These are phyloP conservation scores for Pichia cephalocereana DNA, from an alignment of 805 yeast species.

Conservation along the genomic window DNA sequence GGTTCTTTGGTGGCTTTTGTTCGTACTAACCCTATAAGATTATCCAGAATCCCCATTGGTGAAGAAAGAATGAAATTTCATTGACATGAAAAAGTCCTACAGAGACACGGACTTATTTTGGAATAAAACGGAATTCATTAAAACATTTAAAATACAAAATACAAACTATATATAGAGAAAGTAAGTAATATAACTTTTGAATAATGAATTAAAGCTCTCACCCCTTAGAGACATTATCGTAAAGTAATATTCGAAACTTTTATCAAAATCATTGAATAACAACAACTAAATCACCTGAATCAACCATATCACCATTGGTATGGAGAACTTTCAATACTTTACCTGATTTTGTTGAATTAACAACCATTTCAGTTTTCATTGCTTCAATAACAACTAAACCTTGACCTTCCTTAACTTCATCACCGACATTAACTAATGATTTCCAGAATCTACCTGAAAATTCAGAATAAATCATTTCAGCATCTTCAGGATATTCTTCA, in stretches of 20 bases:
- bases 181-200: too few species aligned
- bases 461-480: constrained; percentile 83
- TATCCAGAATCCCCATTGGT: neutral
- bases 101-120: too few species aligned
- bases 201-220: neutral
- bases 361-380: constrained; percentile 97
- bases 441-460: constrained; percentile 98
- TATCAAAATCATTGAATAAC: constrained; percentile 29
- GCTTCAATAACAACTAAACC: constrained; percentile 89
- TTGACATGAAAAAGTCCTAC: too few species aligned
- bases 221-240: neutral
- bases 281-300: constrained; percentile 91
- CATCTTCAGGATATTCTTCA: constrained; percentile 64
- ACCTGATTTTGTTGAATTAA: constrained; percentile 61
- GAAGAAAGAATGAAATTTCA: too few species aligned
- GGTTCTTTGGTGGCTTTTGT: neutral
- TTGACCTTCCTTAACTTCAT: constrained; percentile 61
- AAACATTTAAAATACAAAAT: too few species aligned
- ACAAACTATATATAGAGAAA: neutral
- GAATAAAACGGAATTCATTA: too few species aligned
- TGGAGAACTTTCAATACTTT: constrained; percentile 67
- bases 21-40: neutral
- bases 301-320: constrained; percentile 90
- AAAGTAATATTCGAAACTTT: neutral
- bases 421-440: constrained; percentile 72